Conservation (phyloP, 2,329 filamentous ascomycete genomes). For the Xylaria arbuscula region DNA sequence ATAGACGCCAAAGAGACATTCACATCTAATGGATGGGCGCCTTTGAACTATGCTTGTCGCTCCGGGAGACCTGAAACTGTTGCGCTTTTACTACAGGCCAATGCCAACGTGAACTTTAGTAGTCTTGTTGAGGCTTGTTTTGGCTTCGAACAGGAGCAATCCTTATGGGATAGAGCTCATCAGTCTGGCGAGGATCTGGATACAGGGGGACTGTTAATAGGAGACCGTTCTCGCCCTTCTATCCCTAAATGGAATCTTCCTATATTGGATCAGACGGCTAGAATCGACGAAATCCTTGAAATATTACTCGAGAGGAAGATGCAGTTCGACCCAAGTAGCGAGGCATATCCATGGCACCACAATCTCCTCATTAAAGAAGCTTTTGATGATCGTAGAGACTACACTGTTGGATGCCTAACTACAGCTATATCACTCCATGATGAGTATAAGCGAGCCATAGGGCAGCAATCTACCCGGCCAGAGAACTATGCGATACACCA, state of each 20-base stretch:
- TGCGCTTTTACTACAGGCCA: conserved; percentile 12
- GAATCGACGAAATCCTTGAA: conserved; percentile 26
- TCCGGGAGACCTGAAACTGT: conserved; percentile 26
- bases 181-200: conserved; percentile 5
- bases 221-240: conserved; percentile 11
- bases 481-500: conserved; percentile 7
- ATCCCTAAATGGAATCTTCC: not conserved
- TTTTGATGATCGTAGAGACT: conserved; percentile 10
- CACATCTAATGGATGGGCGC: conserved; percentile 7
- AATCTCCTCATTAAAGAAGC: not conserved
- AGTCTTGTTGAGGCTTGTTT: conserved; percentile 4
- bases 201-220: not conserved
- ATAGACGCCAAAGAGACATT: conserved; percentile 2
- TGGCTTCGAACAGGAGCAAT: conserved; percentile 19
- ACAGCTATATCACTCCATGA: not conserved
- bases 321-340: not conserved
- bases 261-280: not conserved
- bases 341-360: not conserved
- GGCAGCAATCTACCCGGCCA: not conserved
- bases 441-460: not conserved
- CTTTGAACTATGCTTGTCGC: conserved; percentile 22
- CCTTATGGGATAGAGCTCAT: conserved; percentile 7
- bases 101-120: not conserved
- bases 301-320: conserved; percentile 6
- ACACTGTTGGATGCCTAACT: conserved; percentile 16